Percentiles rank a stretch among this genome's conserved stretches.
Conservation (phyloP, 768 basidiomycete genomes). For the Hemileccinum impolitum region DNA sequence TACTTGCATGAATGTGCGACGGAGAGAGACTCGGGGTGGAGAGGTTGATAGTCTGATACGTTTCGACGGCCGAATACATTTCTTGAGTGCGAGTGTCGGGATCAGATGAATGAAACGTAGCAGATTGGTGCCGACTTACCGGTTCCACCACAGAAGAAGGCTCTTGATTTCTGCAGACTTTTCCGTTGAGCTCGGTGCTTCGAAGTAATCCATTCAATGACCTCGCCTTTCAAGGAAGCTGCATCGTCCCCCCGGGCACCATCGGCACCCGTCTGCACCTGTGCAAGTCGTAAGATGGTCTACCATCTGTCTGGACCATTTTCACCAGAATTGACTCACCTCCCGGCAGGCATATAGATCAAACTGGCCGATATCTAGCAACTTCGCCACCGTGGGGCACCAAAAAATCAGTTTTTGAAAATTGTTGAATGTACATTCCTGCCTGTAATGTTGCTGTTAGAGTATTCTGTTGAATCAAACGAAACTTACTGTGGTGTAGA, state of each 20-base stretch:
- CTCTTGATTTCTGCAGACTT: not conserved
- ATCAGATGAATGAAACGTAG: no score
- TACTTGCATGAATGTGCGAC: no score
- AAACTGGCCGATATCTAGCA: not conserved
- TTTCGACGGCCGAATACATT: no score
- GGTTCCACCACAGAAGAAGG: constrained; percentile 10
- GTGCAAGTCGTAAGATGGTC: not conserved
- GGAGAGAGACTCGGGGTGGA: no score
- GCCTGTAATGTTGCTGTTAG: no score
- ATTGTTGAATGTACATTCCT: not conserved
- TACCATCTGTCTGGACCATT: no score
- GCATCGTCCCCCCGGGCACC: not conserved
- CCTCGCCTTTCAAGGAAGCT: not conserved
- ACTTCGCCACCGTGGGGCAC: not conserved
- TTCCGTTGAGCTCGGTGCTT: not conserved
- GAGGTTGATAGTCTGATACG: no score
- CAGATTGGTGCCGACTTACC: not conserved
- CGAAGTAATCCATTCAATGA: constrained; percentile 6
- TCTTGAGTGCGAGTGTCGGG: no score
- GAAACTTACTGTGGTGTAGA: not conserved
- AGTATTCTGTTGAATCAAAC: not conserved
- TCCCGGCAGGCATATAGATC: not conserved
- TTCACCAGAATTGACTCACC: no score
- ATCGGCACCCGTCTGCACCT: constrained; percentile 1
- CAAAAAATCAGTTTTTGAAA: not conserved